Evolutionary conservation across 495 filamentous ascomycete genomes (phyloP), one percentile per base, ranked within the genome.

Genomic region (Talaromyces liani): DNA sequence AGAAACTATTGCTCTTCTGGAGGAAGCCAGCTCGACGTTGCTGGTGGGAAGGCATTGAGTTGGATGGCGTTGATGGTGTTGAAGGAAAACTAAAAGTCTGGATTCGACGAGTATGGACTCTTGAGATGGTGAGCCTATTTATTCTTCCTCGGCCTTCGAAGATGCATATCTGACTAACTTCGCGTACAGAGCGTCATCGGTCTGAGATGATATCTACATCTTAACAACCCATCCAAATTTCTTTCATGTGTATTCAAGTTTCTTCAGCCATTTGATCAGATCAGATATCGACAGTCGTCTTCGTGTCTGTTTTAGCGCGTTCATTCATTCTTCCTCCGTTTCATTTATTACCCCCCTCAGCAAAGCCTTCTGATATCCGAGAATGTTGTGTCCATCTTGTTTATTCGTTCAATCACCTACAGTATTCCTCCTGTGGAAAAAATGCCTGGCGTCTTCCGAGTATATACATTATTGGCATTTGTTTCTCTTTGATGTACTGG

Each of bases 21-120:
- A 83, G 94, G 65, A 99, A 99, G 74, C 94, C 94, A 7, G 94
- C 94, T 25, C 83, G 94, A 55, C 82, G 94, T 71, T 99, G 94
- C 79, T 99, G 94, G 94, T 99, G 94, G 94, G 94, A 98, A 72
- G 95, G 94, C 8, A 88, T 97, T n/a, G 93, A 97, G 70, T 80
- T 99, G 22, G 84, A 91, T 18, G 76, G 88, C 61, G 90, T 99
- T 14, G 95, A 97, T 57, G 94, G 94, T 10, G 85, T 97, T 16
- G 87, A 96, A 39, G 95, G 94, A 29, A 90, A 87, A 68, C 79
- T 99, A 69, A 99, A 98, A 75, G 91, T 98, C 64, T 99, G 94
- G 94, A 97, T 98, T 69, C 83, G 94, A 64, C 81, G 94, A 69
- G 94, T 99, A 64, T 99, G 94, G 94, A 99, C 94, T 64, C 80